Percentiles rank a stretch among this genome's conserved stretches.
phyloP scores from a whole-genome alignment of 106 monocot species.

The Posidonia australis region DNA sequence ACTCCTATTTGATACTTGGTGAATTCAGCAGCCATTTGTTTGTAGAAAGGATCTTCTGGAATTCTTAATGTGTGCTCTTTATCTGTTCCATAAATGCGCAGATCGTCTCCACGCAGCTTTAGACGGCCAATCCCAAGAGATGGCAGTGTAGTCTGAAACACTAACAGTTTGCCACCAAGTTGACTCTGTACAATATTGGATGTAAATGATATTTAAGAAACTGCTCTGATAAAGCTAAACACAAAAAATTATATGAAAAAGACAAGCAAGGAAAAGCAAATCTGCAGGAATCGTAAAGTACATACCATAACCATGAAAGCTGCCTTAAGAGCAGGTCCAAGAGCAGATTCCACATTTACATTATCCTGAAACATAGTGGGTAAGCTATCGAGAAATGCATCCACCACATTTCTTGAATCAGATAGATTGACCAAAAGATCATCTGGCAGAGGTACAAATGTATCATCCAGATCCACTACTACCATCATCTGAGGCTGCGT shows the following conservation, averaged over 20 bases:
- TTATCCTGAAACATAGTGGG: slow-evolving; percentile 85
- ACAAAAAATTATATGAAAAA: not conserved
- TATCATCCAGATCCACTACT: slow-evolving; percentile 84
- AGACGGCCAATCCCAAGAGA: slow-evolving; percentile 84
- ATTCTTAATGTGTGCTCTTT: slow-evolving; percentile 66
- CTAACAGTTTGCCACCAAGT: slow-evolving; percentile 84
- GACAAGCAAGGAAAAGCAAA: not conserved
- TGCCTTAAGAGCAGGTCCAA: slow-evolving; percentile 94
- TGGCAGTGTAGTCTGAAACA: slow-evolving; percentile 88
- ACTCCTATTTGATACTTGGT: slow-evolving; percentile 87
- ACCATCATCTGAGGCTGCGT: slow-evolving; percentile 99
- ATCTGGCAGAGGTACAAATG: slow-evolving; percentile 94
- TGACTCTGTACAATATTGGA: slow-evolving; percentile 42
- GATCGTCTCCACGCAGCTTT: slow-evolving; percentile 82
- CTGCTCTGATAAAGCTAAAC: not conserved
- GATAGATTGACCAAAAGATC: slow-evolving; percentile 93
- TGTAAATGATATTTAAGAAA: not conserved
- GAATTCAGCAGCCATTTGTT: slow-evolving; percentile 98
- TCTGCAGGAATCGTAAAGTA: not conserved
- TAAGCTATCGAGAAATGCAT: slow-evolving; percentile 82
- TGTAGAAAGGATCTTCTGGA: slow-evolving; percentile 96
- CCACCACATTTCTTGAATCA: slow-evolving; percentile 88
- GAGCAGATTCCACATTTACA: slow-evolving; percentile 84
- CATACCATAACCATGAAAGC: slow-evolving; percentile 95
- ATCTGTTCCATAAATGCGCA: slow-evolving; percentile 79